Evolutionary conservation across 495 filamentous ascomycete genomes (phyloP), one percentile per base, ranked within the genome.

Genomic region (Aspergillus saccharolyticus): DNA sequence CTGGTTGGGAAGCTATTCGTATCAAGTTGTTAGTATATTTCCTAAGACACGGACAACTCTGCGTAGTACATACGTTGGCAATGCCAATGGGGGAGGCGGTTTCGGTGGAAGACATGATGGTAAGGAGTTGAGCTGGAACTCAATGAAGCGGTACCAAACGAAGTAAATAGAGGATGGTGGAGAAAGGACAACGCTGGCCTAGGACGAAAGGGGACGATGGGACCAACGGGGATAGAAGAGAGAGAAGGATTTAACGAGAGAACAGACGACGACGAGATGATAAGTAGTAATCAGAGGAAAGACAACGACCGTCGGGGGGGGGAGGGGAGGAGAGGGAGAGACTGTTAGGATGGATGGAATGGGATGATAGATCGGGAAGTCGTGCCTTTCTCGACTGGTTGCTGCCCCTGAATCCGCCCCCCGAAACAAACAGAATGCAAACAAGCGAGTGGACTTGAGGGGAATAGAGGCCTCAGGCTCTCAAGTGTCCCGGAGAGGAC

Each of bases 51-150:
- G 0, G 33, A 17, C 3, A 21, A 1, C 17, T 12, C n/a, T 14
- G 39, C 43, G 4, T 20, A 30, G 4, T 2, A 80, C 85, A 76
- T 75, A 88, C 85, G 80, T 98, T 98, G 83, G 94, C 94, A 88
- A 98, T 97, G 82, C 93, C 93, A 89, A 97, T 97, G 67, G 90
- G 91, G 69, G 89, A 89, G 60, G 89, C 87, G 71, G 88, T 89
- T 76, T 96, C 91, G 63, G 87, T 85, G 66, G 85, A 76, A 70
- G 87, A 82, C 89, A 92, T 92, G 73, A 71, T 84, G 78, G 55
- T 65, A 59, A 62, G 62, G 65, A 54, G 69, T 64, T 57, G 55
- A 58, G 61, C 59, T 58, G 55, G 61, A 62, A 59, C 48, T 58
- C 52, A 44, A 42, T 54, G 54, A 58, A 57, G n/a, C 15, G 50